Evolutionary conservation across 176 grass and related monocot species (phyloP).

Genomic region (Tillandsia leiboldiana): DNA sequence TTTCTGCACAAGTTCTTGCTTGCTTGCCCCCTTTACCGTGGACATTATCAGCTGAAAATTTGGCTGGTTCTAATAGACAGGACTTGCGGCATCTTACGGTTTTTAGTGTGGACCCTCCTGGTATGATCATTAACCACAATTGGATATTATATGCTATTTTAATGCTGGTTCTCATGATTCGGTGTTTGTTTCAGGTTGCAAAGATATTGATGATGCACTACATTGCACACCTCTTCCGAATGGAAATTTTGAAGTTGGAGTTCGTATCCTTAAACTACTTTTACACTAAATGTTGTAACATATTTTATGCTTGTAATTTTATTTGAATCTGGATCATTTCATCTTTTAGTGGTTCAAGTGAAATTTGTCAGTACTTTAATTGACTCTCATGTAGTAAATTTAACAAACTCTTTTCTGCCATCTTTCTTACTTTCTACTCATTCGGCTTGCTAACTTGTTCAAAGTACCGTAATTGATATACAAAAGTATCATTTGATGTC

Average conservation of each 20-base stretch:
- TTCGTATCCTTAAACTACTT: slow-evolving; percentile 66
- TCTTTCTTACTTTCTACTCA: too few species aligned
- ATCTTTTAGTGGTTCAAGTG: too few species aligned
- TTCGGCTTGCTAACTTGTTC: too few species aligned
- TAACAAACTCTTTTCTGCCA: too few species aligned
- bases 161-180: slow-evolving; percentile 19
- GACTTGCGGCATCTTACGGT: slow-evolving; percentile 69
- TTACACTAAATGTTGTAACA: not conserved
- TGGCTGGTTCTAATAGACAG: slow-evolving; percentile 77
- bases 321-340: not conserved
- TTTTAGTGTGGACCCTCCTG: slow-evolving; percentile 96
- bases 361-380: too few species aligned
- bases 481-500: too few species aligned
- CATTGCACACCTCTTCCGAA: slow-evolving; percentile 85
- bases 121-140: slow-evolving; percentile 35
- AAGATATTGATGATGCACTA: slow-evolving; percentile 98
- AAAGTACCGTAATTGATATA: too few species aligned
- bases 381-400: too few species aligned
- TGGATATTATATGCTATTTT: not conserved
- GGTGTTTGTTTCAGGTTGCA: slow-evolving; percentile 59
- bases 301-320: not conserved
- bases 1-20: slow-evolving; percentile 93
- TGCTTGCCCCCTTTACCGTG: slow-evolving; percentile 94
- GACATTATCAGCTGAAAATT: slow-evolving; percentile 73
- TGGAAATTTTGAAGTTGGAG: slow-evolving; percentile 99